Base-by-base conservation (phyloP, 1,284 basidiomycete species). In the Sporisorium sorghi region DNA sequence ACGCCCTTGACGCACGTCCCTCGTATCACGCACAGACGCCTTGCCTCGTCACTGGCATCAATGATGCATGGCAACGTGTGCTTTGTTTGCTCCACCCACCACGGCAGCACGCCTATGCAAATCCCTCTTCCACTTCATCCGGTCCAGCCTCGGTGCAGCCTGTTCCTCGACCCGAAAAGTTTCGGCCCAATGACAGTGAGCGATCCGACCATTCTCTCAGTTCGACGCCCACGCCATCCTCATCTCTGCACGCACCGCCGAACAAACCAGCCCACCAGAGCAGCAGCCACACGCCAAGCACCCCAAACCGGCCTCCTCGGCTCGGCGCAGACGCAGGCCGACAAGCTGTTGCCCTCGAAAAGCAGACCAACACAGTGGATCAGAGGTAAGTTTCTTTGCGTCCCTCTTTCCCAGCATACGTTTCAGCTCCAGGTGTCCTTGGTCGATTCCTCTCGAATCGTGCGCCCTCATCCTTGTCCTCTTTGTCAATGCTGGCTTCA, bases 31-130 rank as follows among this genome's bases (percentile, higher is more conserved):
- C 17, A 3, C n/a, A 5, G 17, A 43, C 30, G 9, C n/a, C 24
- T 12, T 14, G 5, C 37, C 49, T 40, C 21, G 23, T 23, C 21
- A 43, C 15, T 53, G 32, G n/a, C 19, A 9, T 47, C 33, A 52
- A 59, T 28, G 12, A 58, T 21, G 15, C 51, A 17, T 51, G 57
- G 57, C 63, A 26, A 5, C 33, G 24, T 21, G 8, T 49, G 44
- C 51, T 50, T 21, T 50, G 52, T 56, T 47, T 66, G 42, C 52
- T 59, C 3, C 57, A 21, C 63, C 63, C 62, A 65, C 62, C 51
- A 47, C 46, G 49, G 47, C 61, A 30, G 33, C 60, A 49, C 17
- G 4, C 56, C 26, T n/a, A 35, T 23, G n/a, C 24, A 28, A 14
- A 42, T 33, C n/a, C 35, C 11, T 28, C 23, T 8, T 21, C 19